phyloP scores from a whole-genome alignment of 441 rosid species.

The Melastoma candidum region DNA sequence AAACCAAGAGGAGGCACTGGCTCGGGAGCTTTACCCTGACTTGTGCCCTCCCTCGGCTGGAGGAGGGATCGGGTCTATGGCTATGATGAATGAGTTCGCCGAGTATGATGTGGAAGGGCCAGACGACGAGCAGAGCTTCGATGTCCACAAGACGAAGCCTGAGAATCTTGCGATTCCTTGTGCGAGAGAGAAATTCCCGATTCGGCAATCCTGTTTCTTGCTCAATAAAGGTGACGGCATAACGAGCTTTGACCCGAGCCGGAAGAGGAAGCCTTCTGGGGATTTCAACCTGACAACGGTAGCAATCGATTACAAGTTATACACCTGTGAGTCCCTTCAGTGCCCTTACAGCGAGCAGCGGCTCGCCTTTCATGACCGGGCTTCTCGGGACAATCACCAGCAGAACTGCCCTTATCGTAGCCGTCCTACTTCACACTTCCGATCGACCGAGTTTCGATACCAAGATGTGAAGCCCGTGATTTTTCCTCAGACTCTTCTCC shows the following conservation, averaged over 20 bases:
- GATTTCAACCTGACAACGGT: constrained; percentile 4
- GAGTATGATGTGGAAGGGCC: constrained; percentile 18
- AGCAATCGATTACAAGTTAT: neutral
- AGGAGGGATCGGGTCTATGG: constrained; percentile 4
- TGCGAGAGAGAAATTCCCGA: constrained; percentile 1
- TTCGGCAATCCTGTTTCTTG: constrained; percentile 1
- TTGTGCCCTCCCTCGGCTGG: constrained; percentile 1
- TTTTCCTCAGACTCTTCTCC: constrained; percentile 9
- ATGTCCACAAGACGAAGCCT: neutral
- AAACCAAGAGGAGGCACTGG: constrained; percentile 26
- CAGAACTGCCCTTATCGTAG: constrained; percentile 7
- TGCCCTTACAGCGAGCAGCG: constrained; percentile 15
- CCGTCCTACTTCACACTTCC: constrained; percentile 8
- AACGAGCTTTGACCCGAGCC: constrained; percentile 7
- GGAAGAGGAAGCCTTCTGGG: constrained; percentile 26
- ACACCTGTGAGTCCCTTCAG: constrained; percentile 11
- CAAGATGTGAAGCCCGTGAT: constrained; percentile 14
- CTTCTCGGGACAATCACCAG: constrained; percentile 24
- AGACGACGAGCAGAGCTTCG: constrained; percentile 11
- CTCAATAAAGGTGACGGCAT: constrained; percentile 1
- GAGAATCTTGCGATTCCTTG: constrained; percentile 7
- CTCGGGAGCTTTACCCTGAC: constrained; percentile 13
- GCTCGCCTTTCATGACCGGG: constrained; percentile 20
- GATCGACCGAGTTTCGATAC: constrained; percentile 2
- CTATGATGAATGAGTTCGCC: neutral